Evolutionary conservation across 2,329 filamentous ascomycete species (phyloP).

Genomic region (Metarhizium rileyi): DNA sequence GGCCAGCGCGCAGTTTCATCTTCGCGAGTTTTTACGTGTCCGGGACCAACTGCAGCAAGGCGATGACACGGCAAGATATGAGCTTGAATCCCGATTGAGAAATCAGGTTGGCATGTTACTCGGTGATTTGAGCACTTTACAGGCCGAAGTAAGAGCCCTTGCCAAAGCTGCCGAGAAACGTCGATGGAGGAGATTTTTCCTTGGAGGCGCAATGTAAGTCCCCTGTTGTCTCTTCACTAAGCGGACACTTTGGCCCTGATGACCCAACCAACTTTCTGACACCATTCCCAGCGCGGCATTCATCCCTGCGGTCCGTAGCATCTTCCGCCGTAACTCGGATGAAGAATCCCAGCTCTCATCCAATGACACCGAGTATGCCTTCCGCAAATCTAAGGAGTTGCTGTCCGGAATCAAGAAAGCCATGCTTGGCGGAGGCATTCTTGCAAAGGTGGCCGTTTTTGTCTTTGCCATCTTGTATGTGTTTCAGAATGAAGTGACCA

Average conservation of each 20-base stretch:
- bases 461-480: slow-evolving; percentile 48
- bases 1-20: slow-evolving; percentile 24
- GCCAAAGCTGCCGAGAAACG: slow-evolving; percentile 35
- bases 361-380: slow-evolving; percentile 50
- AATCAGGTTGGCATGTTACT: slow-evolving; percentile 32
- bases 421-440: slow-evolving; percentile 31
- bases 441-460: slow-evolving; percentile 43
- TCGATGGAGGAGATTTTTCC: slow-evolving; percentile 42
- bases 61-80: slow-evolving; percentile 21
- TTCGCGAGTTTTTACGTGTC: slow-evolving; percentile 26
- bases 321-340: slow-evolving; percentile 37
- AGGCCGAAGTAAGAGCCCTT: slow-evolving; percentile 33
- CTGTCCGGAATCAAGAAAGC: slow-evolving; percentile 38
- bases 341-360: slow-evolving; percentile 26
- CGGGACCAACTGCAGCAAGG: slow-evolving; percentile 19
- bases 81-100: slow-evolving; percentile 34
- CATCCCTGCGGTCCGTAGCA: slow-evolving; percentile 39
- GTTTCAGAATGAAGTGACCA: slow-evolving; percentile 47
- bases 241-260: neutral
- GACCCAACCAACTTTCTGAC: slow-evolving; percentile 3
- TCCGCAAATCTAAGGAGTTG: slow-evolving; percentile 38
- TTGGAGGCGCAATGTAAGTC: slow-evolving; percentile 42
- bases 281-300: slow-evolving; percentile 33
- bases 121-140: slow-evolving; percentile 33
- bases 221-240: neutral